Base-by-base conservation (phyloP, 1,139 yeast genomes). In the Blastobotrys raffinosifermentans region DNA sequence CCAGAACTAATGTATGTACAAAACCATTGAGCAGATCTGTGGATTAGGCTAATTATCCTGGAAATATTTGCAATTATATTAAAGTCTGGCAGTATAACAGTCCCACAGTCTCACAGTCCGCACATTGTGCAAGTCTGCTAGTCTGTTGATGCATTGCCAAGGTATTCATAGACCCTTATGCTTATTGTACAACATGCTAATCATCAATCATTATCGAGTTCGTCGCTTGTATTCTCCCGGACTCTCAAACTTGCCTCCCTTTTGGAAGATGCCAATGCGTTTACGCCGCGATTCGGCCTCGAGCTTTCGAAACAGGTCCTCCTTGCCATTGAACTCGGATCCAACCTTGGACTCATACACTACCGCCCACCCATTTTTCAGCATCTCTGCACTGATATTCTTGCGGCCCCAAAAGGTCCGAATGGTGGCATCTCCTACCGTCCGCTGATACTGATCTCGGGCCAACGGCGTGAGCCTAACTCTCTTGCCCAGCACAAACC, bases 361-460 rank as follows among this genome's bases (percentile, higher is more conserved):
- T 1, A 87, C 75, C 0, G 87, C 96, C 59, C 89, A 66, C 0
- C 98, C 99, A 21, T 71, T 64, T 34, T 75, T 72, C 19, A 91
- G 61, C 96, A 91, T 86, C 58, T 89, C 94, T 4, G 80, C 77
- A 51, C 96, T 80, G 9, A 91, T 80, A 54, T 91, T 95, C 46
- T 72, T 74, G 47, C 70, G 70, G 0, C 95, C 93, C 3, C 74
- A 73, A 73, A 81, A 74, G 58, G 79, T 80, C 75, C 84, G 73
- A 7, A 85, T 75, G 44, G 72, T 70, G 8, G 83, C 94, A 47
- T 82, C 77, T 1, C 87, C 93, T 2, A 91, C 97, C 18, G 87
- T 80, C 35, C 99, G 66, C 40, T 80, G 81, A 58, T 93, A 91
- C 60, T 91, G 97, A 59, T 91, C 99, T 3, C 83, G 64, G 30